Base-by-base conservation (phyloP, 31 red algal species). In the Asparagopsis taxiformis region DNA sequence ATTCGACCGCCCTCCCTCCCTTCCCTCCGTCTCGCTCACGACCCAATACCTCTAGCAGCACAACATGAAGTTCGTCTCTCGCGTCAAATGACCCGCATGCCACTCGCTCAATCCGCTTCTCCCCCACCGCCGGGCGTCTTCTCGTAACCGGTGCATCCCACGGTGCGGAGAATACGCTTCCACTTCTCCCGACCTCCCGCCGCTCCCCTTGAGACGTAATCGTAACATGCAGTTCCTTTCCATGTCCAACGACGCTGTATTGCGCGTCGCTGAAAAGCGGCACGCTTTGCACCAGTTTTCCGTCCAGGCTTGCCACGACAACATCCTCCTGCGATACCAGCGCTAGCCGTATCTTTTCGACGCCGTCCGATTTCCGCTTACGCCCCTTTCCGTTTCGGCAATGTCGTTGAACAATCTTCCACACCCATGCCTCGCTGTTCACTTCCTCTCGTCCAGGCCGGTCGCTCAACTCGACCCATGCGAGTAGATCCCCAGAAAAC, bases 381-480 rank as follows among this genome's bases (percentile, higher is more conserved):
- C 17, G 63, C 0, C 11, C 54, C 26, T 5, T 29, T 7, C 20
- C 38, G 26, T 54, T 62, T 70, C 83, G 35, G 10, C 63, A 65
- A 31, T 70, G 71, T 70, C 72, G 61, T 56, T 67, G 60, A 22
- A 88, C 50, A 59, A 88, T 65, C 24, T 59, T 53, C 83, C 83
- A 88, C 11, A 68, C 59, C 83, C 71, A 88, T 8, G 54, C 29
- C 17, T 77, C 83, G 5, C 62, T 16, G 50, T 62, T 64, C 19
- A 8, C 36, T 17, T 43, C 48, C 23, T 23, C 25, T 30, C 83
- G 60, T 26, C 43, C 83, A 9, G 43, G 30, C 26, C 83, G 43
- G 4, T 77, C 74, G 55, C 87, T 91, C 52, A 91, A 23, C 46
- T 91, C 87, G 1, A 91, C 70, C 87, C 87, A 91, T 1, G 70